Evolutionary conservation across 106 monocot species (phyloP), one percentile per base, ranked within the genome.

Genomic region (Acorus gramineus): DNA sequence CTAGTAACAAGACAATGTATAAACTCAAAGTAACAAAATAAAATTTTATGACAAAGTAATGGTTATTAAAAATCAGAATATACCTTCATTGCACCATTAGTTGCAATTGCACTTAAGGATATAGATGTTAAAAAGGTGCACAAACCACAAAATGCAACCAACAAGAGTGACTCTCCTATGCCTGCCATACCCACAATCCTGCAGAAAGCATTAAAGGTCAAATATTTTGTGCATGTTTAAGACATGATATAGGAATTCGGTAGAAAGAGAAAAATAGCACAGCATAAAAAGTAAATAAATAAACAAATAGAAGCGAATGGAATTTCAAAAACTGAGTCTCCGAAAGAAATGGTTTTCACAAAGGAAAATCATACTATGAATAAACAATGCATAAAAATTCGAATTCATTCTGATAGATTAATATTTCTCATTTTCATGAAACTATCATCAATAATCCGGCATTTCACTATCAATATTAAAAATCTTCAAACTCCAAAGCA

Each of bases 71-170:
- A 14, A 49, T n/a, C 14, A 11, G 3, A 62, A 51, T 48, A 7
- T 82, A 95, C 95, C 95, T 95, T 95, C 95, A 95, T 95, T 65
- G 95, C 95, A 44, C 95, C 95, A 77, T 95, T 95, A 53, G 95
- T 95, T 57, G 95, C 95, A 75, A 95, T 95, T 69, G 95, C 95
- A 78, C 95, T 95, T 72, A 95, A 87, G 53, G 95, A 95, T 71
- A 95, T 95, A 62, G 72, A 66, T 49, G 95, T 95, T 67, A 95
- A 78, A 77, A 95, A 95, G 61, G 95, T 95, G 53, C 95, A 95
- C 53, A 85, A 66, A 8, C 80, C 95, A 73, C 95, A 95, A 62
- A 95, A 87, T 75, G 95, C 65, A 71, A 95, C 87, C 72, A 95
- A 53, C 57, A 95, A 8, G 64, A 95, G 90, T 46, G 84, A 84